phyloP scores from a whole-genome alignment of 345 rosid species.

The Murraya paniculata region DNA sequence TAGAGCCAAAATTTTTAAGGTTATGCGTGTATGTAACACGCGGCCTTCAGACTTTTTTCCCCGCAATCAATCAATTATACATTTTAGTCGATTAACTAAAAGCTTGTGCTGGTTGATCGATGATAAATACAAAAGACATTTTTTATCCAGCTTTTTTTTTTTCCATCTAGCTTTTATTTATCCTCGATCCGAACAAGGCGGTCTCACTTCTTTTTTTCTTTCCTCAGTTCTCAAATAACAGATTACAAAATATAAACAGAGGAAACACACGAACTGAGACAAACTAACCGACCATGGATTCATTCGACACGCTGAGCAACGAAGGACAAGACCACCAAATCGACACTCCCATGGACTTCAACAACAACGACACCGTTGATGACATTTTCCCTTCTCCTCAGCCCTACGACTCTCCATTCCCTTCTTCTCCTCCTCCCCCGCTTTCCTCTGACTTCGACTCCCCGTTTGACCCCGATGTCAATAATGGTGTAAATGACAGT shows the following conservation, averaged over 20 bases:
- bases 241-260: neutral
- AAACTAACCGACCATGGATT: neutral
- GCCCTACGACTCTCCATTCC: slow-evolving; percentile 27
- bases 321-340: slow-evolving; percentile 7
- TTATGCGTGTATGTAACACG: too few species aligned
- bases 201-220: neutral
- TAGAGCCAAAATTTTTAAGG: too few species aligned
- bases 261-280: neutral
- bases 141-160: neutral
- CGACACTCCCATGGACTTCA: neutral
- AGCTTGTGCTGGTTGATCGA: too few species aligned
- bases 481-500: slow-evolving; percentile 12
- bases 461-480: slow-evolving; percentile 40
- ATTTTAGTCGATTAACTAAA: too few species aligned
- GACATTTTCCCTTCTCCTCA: neutral
- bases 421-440: slow-evolving; percentile 13
- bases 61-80: too few species aligned
- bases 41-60: too few species aligned
- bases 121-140: too few species aligned
- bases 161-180: neutral
- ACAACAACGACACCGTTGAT: slow-evolving; percentile 12
- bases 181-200: slow-evolving; percentile 20
- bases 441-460: slow-evolving; percentile 28
- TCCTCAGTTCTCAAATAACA: neutral
- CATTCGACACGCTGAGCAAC: slow-evolving; percentile 21